phyloP scores from a whole-genome alignment of 768 basidiomycete genomes.

The Mycena olivaceomarginata region DNA sequence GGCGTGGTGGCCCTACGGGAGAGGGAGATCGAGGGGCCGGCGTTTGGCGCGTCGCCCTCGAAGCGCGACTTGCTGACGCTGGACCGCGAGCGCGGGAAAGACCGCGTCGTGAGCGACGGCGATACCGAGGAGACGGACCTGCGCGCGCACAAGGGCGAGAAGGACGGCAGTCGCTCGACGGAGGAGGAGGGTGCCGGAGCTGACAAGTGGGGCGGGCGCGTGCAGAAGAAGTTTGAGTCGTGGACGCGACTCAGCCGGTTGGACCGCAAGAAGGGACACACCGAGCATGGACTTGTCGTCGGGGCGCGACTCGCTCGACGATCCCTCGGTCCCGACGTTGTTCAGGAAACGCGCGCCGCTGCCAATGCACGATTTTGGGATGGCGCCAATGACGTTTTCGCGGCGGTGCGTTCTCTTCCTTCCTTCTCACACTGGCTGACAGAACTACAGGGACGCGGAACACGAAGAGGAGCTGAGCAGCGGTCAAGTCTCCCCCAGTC shows the following conservation, averaged over 20 bases:
- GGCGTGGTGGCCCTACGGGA: constrained; percentile 62
- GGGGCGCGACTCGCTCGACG: constrained; percentile 41
- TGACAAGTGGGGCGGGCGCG: constrained; percentile 63
- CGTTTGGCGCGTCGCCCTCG: constrained; percentile 22
- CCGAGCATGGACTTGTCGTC: constrained; percentile 35
- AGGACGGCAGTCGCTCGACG: constrained; percentile 59
- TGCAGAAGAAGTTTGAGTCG: constrained; percentile 65
- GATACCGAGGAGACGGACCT: constrained; percentile 55
- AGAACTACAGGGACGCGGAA: constrained; percentile 36
- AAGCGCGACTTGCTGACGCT: constrained; percentile 40
- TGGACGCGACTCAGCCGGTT: constrained; percentile 60
- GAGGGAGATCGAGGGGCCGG: constrained; percentile 51
- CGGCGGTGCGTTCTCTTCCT: constrained; percentile 11
- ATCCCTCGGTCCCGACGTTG: constrained; percentile 6
- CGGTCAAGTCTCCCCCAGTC: constrained; percentile 81
- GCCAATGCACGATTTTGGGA: constrained; percentile 24
- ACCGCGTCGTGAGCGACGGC: constrained; percentile 62
- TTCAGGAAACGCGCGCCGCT: constrained; percentile 31
- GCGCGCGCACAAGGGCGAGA: constrained; percentile 45
- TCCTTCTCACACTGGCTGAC: constrained; percentile 1
- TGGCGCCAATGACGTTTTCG: constrained; percentile 28
- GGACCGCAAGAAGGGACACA: constrained; percentile 38
- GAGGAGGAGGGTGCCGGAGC: constrained; percentile 67
- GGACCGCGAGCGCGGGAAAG: constrained; percentile 44
- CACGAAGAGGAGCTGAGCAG: constrained; percentile 85